These are phyloP conservation scores for Leccinum glutinopallens DNA, from an alignment of 1,284 basidiomycete species.

Conservation along the genomic window DNA sequence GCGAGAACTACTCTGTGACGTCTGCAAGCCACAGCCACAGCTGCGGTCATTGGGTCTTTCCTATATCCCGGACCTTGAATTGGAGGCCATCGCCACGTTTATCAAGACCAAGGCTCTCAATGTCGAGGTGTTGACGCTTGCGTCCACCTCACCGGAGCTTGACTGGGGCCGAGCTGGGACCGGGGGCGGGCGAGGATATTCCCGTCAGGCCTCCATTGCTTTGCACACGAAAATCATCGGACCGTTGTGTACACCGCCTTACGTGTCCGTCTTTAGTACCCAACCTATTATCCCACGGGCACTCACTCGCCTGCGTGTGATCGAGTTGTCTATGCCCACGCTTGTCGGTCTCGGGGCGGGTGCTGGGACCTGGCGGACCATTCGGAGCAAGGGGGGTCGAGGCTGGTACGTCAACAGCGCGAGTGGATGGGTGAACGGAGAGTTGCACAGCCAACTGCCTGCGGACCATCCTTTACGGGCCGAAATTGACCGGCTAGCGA, in stretches of 20 bases:
- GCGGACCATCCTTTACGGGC: constrained; percentile 64
- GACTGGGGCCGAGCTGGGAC: constrained; percentile 50
- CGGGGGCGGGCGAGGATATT: constrained; percentile 41
- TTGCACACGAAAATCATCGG: constrained; percentile 75
- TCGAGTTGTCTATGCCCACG: constrained; percentile 82
- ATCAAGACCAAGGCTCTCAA: constrained; percentile 69
- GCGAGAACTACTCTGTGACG: constrained; percentile 56
- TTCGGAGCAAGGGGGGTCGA: constrained; percentile 88
- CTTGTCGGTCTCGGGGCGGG: constrained; percentile 76
- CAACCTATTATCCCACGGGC: constrained; percentile 43
- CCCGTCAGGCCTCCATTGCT: constrained; percentile 60
- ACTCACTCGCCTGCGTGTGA: constrained; percentile 81
- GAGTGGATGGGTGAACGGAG: constrained; percentile 72
- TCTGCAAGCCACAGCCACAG: constrained; percentile 68
- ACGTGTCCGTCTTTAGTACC: constrained; percentile 55
- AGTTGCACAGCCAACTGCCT: constrained; percentile 63
- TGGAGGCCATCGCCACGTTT: constrained; percentile 73
- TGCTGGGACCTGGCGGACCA: constrained; percentile 82
- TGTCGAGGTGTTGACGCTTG: constrained; percentile 86
- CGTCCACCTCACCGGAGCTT: constrained; percentile 77
- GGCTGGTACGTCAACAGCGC: constrained; percentile 96
- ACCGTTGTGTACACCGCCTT: constrained; percentile 79
- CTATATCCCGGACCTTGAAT: constrained; percentile 74
- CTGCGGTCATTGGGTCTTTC: constrained; percentile 89
- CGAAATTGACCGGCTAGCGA: constrained; percentile 73